A percentile compares a stretch with the other conserved stretches of the same genome.
Conservation (phyloP, 1,284 basidiomycete genomes). For the Singerocomus rubriflavus region DNA sequence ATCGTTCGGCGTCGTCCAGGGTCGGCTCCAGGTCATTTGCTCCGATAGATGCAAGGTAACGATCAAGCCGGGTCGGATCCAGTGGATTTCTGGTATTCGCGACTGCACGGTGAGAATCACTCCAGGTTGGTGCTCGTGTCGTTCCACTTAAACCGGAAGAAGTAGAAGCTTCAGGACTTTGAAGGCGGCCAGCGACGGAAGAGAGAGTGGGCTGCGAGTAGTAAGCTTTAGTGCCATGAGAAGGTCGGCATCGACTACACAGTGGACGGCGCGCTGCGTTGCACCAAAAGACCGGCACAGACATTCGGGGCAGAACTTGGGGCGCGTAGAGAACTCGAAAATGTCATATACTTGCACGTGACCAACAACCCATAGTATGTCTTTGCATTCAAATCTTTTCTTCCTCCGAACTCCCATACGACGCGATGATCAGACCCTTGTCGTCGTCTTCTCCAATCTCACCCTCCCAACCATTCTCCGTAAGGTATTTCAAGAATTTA, state of each 20-base stretch:
- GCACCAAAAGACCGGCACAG: constrained; percentile 28
- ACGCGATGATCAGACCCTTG: constrained; percentile 30
- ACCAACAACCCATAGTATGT: neutral
- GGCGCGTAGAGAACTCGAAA: neutral
- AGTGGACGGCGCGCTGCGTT: constrained; percentile 24
- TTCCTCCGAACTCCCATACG: constrained; percentile 15
- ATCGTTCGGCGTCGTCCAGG: constrained; percentile 54
- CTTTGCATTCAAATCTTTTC: constrained; percentile 8
- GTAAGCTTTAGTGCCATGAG: constrained; percentile 24
- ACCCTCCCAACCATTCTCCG: constrained; percentile 65
- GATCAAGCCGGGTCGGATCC: constrained; percentile 46
- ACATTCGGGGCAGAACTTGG: constrained; percentile 28
- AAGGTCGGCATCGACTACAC: constrained; percentile 18
- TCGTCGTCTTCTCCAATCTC: constrained; percentile 57
- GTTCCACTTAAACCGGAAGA: constrained; percentile 2
- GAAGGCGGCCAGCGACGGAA: constrained; percentile 7
- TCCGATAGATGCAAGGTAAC: constrained; percentile 52
- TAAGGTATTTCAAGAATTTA: constrained; percentile 59
- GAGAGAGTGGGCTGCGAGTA: constrained; percentile 29
- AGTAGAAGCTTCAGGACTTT: constrained; percentile 6
- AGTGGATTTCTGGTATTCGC: constrained; percentile 26
- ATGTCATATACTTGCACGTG: constrained; percentile 19
- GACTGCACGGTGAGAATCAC: constrained; percentile 1
- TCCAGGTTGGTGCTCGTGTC: constrained; percentile 5
- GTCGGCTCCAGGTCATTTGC: constrained; percentile 44